Percentiles rank a stretch among this genome's conserved stretches.
phyloP scores from a whole-genome alignment of 345 rosid species.

The Linum trigynum region DNA sequence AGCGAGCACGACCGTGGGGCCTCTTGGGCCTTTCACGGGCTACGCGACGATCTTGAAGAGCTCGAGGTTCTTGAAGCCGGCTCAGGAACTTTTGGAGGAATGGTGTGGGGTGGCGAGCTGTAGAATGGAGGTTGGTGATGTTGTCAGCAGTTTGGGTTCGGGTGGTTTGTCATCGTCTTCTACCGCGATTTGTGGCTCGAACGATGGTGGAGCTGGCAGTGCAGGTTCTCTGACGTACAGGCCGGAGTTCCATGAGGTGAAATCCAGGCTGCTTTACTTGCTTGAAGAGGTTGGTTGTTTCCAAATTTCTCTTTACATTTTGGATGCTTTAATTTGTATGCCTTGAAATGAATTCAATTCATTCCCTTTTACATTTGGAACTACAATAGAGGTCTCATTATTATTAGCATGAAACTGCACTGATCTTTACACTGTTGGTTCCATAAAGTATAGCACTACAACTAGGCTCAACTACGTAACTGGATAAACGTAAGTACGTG shows the following conservation, averaged over 20 bases:
- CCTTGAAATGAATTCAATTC: too few relatives aligned
- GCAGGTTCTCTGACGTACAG: slow-evolving; percentile 20
- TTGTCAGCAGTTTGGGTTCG: slow-evolving; percentile 11
- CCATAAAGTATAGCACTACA: too few relatives aligned
- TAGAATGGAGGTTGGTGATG: slow-evolving; percentile 15
- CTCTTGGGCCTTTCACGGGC: slow-evolving; percentile 72
- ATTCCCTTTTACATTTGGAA: too few relatives aligned
- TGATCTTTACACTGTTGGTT: too few relatives aligned
- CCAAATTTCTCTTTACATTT: too few relatives aligned
- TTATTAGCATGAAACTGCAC: too few relatives aligned
- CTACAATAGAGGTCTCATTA: too few relatives aligned
- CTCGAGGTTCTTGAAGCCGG: slow-evolving; percentile 48
- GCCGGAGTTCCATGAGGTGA: slow-evolving; percentile 50
- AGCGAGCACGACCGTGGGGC: slow-evolving; percentile 22
- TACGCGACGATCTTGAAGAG: slow-evolving; percentile 55
- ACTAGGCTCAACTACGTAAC: too few relatives aligned
- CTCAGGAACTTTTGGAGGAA: slow-evolving; percentile 42
- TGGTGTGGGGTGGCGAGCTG: slow-evolving; percentile 22
- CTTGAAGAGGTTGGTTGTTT: slow-evolving; percentile 48
- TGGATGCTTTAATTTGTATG: too few relatives aligned
- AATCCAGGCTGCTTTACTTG: slow-evolving; percentile 43
- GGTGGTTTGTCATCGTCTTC: slow-evolving; percentile 7
- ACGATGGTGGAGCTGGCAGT: slow-evolving; percentile 23
- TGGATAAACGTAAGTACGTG: too few relatives aligned
- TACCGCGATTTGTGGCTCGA: slow-evolving; percentile 19